These are phyloP conservation scores for Penicillium samsonianum DNA, from an alignment of 495 filamentous ascomycete species.

Conservation along the genomic window DNA sequence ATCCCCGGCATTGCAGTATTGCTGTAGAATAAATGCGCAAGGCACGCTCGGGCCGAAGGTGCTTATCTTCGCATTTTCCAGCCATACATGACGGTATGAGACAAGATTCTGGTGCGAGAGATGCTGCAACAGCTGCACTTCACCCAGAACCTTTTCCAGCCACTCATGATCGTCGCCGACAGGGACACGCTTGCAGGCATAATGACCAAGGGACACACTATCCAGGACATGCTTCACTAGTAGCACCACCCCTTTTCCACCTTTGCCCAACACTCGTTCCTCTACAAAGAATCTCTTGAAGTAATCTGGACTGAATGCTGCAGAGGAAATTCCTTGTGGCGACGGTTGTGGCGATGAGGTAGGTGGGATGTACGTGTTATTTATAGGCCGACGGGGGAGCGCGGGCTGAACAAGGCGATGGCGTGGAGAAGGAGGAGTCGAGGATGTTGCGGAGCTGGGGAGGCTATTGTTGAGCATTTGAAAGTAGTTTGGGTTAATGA, in stretches of 20 bases:
- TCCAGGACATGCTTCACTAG: slow-evolving; percentile 90
- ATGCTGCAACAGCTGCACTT: slow-evolving; percentile 89
- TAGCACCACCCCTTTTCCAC: slow-evolving; percentile 92
- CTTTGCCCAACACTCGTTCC: slow-evolving; percentile 79
- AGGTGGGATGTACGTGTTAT: slow-evolving; percentile 51
- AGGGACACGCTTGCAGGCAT: slow-evolving; percentile 95
- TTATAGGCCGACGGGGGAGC: slow-evolving; percentile 39
- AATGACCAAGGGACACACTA: slow-evolving; percentile 80
- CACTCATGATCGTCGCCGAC: slow-evolving; percentile 94
- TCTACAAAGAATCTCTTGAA: slow-evolving; percentile 90
- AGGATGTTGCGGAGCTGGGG: slow-evolving; percentile 51
- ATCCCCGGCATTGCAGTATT: slow-evolving; percentile 96
- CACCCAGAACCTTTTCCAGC: slow-evolving; percentile 89
- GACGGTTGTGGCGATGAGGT: slow-evolving; percentile 52
- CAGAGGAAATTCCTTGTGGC: slow-evolving; percentile 70
- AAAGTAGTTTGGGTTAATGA: slow-evolving; percentile 90
- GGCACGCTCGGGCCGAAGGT: slow-evolving; percentile 88
- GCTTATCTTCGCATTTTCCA: slow-evolving; percentile 82
- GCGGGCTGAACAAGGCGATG: slow-evolving; percentile 54
- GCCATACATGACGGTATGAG: slow-evolving; percentile 94
- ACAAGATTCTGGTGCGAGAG: slow-evolving; percentile 95
- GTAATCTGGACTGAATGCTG: slow-evolving; percentile 87
- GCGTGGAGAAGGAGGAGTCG: slow-evolving; percentile 52
- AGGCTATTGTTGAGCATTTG: slow-evolving; percentile 76
- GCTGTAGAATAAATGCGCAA: slow-evolving; percentile 94